phyloP scores from a whole-genome alignment of 2,329 filamentous ascomycete species.

The Claviceps sp. region DNA sequence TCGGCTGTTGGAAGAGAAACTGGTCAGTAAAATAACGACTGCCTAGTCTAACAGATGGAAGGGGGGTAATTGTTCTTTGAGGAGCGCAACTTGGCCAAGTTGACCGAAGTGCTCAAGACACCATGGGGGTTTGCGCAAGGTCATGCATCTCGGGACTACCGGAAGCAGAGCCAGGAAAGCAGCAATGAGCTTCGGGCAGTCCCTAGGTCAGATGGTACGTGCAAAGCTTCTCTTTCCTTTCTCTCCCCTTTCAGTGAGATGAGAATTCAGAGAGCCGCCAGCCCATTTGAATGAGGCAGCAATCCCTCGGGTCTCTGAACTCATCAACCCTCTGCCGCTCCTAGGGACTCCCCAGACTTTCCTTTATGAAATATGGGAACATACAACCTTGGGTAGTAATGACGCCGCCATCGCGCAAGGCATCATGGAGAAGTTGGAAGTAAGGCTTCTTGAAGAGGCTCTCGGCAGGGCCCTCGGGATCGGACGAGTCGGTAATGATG shows the following conservation, averaged over 20 bases:
- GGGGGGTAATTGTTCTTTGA: not conserved
- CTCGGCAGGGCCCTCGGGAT: constrained; percentile 94
- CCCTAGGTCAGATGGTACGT: constrained; percentile 15
- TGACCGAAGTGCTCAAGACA: not conserved
- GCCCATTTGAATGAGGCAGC: not conserved
- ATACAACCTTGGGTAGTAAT: constrained; percentile 99
- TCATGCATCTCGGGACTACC: constrained; percentile 22
- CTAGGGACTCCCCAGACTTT: constrained; percentile 24
- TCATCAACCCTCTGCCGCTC: constrained; percentile 14
- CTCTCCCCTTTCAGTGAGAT: not conserved
- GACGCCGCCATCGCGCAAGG: constrained; percentile 87
- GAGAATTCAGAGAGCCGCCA: constrained; percentile 1
- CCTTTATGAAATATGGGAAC: constrained; percentile 51
- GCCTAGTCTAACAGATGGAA: not conserved
- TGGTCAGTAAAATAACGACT: constrained; percentile 8
- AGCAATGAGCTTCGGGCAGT: constrained; percentile 23
- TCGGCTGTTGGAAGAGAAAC: constrained; percentile 50
- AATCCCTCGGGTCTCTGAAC: not conserved
- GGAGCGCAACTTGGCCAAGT: not conserved
- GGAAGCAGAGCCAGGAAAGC: constrained; percentile 23
- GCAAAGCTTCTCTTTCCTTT: not conserved
- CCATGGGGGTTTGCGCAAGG: not conserved
- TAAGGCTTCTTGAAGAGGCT: constrained; percentile 97
- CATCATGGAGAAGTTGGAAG: constrained; percentile 84
- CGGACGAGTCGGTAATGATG: constrained; percentile 97